These are phyloP conservation scores for Leccinum disarticulatum DNA, from an alignment of 768 basidiomycete species.

Conservation along the genomic window DNA sequence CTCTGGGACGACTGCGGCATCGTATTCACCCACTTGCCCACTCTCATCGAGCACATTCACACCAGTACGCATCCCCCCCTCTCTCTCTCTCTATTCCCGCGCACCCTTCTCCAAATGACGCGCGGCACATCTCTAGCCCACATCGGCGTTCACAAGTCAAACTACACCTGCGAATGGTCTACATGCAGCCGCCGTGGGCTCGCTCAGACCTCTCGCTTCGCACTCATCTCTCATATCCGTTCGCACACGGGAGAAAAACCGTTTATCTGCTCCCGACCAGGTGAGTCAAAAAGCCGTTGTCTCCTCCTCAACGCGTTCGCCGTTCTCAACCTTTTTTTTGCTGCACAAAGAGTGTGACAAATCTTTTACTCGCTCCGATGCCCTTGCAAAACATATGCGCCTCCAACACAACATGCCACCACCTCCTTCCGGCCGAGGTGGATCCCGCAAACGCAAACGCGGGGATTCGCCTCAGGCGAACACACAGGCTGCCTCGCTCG, in stretches of 20 bases:
- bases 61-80: constrained; percentile 50
- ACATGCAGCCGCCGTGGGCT: constrained; percentile 78
- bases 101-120: background rate
- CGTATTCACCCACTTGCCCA: constrained; percentile 70
- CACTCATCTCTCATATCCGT: constrained; percentile 86
- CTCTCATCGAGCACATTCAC: constrained; percentile 82
- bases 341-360: constrained; percentile 79
- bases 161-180: constrained; percentile 88
- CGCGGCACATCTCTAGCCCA: constrained; percentile 50
- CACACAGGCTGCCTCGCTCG: constrained; percentile 17
- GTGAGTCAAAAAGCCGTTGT: constrained; percentile 42
- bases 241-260: constrained; percentile 96
- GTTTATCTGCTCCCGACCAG: constrained; percentile 78
- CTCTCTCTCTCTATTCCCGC: too few species aligned
- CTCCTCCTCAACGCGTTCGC: background rate
- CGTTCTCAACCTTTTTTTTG: background rate
- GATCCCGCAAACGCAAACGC: constrained; percentile 70
- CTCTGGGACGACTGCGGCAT: constrained; percentile 81
- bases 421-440: constrained; percentile 71
- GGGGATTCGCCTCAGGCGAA: constrained; percentile 32
- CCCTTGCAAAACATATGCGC: constrained; percentile 89
- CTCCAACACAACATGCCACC: constrained; percentile 80
- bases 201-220: constrained; percentile 85
- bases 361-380: constrained; percentile 92
- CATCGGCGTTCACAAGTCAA: constrained; percentile 80